Evolutionary conservation across 148 eudicot genomes (phyloP), one percentile per base, ranked within the genome.

Genomic region (Heliamphora exappendiculata): DNA sequence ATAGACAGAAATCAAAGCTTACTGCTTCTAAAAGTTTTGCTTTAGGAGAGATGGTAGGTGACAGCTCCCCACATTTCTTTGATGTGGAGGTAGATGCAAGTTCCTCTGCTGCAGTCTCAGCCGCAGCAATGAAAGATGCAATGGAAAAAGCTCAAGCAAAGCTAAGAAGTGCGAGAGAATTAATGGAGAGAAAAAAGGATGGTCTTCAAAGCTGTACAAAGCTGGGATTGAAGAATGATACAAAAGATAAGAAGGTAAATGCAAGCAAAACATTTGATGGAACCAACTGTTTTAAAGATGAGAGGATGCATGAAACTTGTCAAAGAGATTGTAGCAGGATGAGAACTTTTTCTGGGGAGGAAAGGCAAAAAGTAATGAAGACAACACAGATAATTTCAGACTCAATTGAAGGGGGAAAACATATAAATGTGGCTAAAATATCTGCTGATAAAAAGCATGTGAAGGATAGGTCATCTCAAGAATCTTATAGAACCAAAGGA

Each of bases 81-180:
- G 96, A 92, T 80, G 92, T 90, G 80, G 92, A 90, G 79, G 80
- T 85, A 41, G 91, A 89, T 83, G 86, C 87, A 70, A 73, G 84
- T 67, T 75, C 85, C 53, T 86, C 88, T 75, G 82, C 85, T 66
- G 76, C 80, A 0, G 80, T 82, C 76, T 79, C 86, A 54, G 87
- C 83, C 83, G 91, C 88, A 59, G 89, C 89, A 42, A 86, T 90
- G 83, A 88, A 85, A 84, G 88, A 88, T 81, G 93, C 83, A 64
- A 88, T 87, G 89, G 84, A 84, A 78, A 90, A 80, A 77, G 90
- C 94, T 81, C 84, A 89, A 82, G 83, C 78, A 50, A 89, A 89
- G 78, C 87, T 87, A 31, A 85, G 76, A 81, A 87, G 79, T 81
- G 89, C 92, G 2, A 87, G 87, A 85, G 87, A 87, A 77, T 68